Evolutionary conservation across 192 early-diverging fungal genomes (phyloP), one percentile per base, ranked within the genome.

Genomic region (Helicostylum pulchrum): DNA sequence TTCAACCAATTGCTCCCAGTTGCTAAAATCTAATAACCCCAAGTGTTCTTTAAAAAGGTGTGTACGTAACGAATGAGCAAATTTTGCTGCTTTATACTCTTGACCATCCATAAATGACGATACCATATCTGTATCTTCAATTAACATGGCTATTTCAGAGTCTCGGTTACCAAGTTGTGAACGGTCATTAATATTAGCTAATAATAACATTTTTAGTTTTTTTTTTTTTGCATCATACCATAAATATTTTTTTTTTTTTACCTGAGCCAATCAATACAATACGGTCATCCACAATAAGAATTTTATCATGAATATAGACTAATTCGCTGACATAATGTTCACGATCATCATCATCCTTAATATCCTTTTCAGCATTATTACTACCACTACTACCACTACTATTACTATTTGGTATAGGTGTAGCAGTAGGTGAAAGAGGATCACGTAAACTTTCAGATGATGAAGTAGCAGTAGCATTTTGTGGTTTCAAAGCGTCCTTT

Each of bases 221-320:
- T 20, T 23, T 31, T 1, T 23, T 6, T 51, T 0, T 10, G 4
- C 46, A 50, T 4, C 3, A 20, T n/a, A 51, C 43, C 21, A 53
- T 48, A 11, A 0, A 49, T 12, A 47, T 31, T 31, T 21, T 19
- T 66, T 23, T 44, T 39, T 11, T 9, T 44, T 62, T 72, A 73
- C 71, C 71, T 44, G 89, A 92, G 7, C 94, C 94, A 75, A 89
- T 85, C 46, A 95, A 78, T 49, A 91, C 89, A 53, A 85, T 83
- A 21, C 82, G 79, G 68, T 95, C 94, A 63, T 95, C 94, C 7
- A 94, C 84, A 69, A 95, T 92, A 88, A 95, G 86, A 34, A 92
- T 70, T 66, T 94, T 90, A 63, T 86, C 88, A 77, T 95, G 93
- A 52, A 95, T 85, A 68, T 95, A 95, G 45, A 95, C 70, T 53